These are phyloP conservation scores for Heliophila coronopifolia DNA, from an alignment of 441 rosid species.

Conservation along the genomic window DNA sequence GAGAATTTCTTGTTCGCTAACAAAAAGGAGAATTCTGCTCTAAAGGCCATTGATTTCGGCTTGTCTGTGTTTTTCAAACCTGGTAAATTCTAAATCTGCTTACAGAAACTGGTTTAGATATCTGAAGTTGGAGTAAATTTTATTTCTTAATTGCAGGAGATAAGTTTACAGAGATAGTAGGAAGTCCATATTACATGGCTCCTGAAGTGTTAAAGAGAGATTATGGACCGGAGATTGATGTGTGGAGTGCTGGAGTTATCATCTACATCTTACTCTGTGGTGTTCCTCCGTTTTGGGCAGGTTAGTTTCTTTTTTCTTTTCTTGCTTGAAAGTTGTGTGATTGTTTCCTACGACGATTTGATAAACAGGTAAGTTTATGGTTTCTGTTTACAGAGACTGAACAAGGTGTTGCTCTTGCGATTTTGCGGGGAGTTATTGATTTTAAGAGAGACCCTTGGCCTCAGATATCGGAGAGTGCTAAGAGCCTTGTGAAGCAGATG, in stretches of 20 bases:
- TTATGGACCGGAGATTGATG: conserved; percentile 89
- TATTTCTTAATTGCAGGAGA: conserved; percentile 72
- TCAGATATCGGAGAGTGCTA: conserved; percentile 82
- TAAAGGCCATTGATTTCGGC: conserved; percentile 91
- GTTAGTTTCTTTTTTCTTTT: no score
- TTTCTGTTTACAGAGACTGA: conserved; percentile 65
- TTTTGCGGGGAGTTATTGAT: conserved; percentile 77
- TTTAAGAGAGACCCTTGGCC: conserved; percentile 98
- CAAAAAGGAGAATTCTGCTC: conserved; percentile 78
- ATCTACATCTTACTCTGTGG: conserved; percentile 84
- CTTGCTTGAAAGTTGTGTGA: no score
- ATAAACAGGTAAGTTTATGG: not conserved
- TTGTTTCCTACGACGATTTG: no score
- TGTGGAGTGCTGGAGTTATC: conserved; percentile 95
- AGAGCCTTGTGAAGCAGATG: conserved; percentile 85
- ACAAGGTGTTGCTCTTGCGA: conserved; percentile 95
- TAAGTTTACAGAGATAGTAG: conserved; percentile 84
- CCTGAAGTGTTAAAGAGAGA: conserved; percentile 86
- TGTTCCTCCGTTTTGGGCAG: conserved; percentile 98
- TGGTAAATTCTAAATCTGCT: conserved; percentile 10
- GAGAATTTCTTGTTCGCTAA: conserved; percentile 89
- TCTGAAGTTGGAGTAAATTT: no score
- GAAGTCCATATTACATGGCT: conserved; percentile 97
- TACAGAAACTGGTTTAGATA: no score
- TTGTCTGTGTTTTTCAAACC: conserved; percentile 76